phyloP scores from a whole-genome alignment of 1,139 yeast genomes.

The Suzukiozyma palmioleophila region DNA sequence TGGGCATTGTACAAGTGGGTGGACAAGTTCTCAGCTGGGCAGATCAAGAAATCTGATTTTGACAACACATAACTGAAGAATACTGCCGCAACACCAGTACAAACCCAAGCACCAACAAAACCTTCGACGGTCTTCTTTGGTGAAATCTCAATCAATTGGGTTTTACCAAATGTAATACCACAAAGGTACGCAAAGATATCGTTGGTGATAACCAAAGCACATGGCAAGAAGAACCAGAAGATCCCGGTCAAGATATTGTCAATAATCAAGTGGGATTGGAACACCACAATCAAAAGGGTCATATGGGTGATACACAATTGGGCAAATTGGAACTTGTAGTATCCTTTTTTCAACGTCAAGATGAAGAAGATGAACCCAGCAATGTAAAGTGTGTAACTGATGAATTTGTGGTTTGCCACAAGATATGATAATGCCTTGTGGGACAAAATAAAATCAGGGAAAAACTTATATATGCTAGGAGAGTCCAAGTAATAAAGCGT shows the following conservation, averaged over 20 bases:
- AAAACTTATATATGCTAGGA: conserved; percentile 67
- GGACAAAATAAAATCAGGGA: conserved; percentile 40
- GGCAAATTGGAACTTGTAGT: conserved; percentile 86
- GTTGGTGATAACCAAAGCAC: conserved; percentile 85
- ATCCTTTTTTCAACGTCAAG: conserved; percentile 83
- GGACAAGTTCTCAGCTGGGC: conserved; percentile 74
- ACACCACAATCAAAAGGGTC: conserved; percentile 85
- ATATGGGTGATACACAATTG: conserved; percentile 93
- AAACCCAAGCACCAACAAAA: conserved; percentile 95
- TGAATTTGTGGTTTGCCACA: conserved; percentile 73
- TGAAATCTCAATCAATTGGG: conserved; percentile 87
- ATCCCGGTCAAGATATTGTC: conserved; percentile 86
- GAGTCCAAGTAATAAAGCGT: conserved; percentile 89
- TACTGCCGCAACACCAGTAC: conserved; percentile 76
- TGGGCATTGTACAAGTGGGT: conserved; percentile 46
- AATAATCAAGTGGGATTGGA: conserved; percentile 91
- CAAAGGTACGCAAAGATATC: conserved; percentile 96
- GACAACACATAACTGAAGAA: conserved; percentile 61
- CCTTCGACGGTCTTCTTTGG: conserved; percentile 99
- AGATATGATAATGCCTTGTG: conserved; percentile 38
- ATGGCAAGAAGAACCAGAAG: conserved; percentile 93
- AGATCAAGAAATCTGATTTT: conserved; percentile 70
- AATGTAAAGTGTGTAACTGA: conserved; percentile 79
- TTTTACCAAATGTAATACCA: conserved; percentile 93
- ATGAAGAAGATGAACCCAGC: conserved; percentile 90